Percentiles rank a stretch among this genome's conserved stretches.
phyloP scores from a whole-genome alignment of 2,329 filamentous ascomycete species.

The Trichoderma citrinoviride region DNA sequence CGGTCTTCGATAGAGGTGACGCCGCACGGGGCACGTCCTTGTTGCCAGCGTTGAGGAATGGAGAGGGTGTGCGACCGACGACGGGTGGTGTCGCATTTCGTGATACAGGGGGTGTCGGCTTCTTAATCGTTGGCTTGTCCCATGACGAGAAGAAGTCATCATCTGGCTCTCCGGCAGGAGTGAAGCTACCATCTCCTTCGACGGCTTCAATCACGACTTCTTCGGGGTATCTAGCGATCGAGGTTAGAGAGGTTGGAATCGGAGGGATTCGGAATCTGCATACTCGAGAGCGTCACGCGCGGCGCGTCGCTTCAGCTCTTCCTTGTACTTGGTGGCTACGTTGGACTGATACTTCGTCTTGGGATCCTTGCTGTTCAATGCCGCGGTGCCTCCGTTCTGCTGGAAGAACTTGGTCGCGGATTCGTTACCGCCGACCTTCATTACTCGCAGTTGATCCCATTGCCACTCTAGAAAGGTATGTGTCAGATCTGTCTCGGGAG shows the following conservation, averaged over 20 bases:
- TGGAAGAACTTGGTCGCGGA: conserved; percentile 98
- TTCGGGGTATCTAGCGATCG: conserved; percentile 63
- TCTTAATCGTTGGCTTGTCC: conserved; percentile 97
- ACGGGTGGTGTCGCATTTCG: conserved; percentile 83
- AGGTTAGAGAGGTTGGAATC: conserved; percentile 28
- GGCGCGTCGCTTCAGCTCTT: conserved; percentile 84
- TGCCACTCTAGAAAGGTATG: conserved; percentile 71
- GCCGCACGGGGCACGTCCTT: conserved; percentile 74
- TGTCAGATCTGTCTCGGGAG: conserved; percentile 23
- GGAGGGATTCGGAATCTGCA: conserved; percentile 34
- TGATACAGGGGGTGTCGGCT: conserved; percentile 88
- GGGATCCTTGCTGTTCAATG: conserved; percentile 90
- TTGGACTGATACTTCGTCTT: conserved; percentile 96
- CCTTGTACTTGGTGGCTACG: conserved; percentile 96
- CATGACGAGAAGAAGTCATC: conserved; percentile 99
- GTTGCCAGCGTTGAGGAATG: conserved; percentile 77
- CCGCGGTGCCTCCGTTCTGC: conserved; percentile 89
- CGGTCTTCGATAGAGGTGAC: conserved; percentile 71
- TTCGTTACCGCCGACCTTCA: conserved; percentile 99
- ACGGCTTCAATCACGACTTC: conserved; percentile 81
- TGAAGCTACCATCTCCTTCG: conserved; percentile 65
- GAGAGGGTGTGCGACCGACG: conserved; percentile 78
- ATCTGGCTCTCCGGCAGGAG: conserved; percentile 79
- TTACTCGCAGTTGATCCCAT: conserved; percentile 95
- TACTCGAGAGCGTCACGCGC: conserved; percentile 82